Evolutionary conservation across 2,329 filamentous ascomycete genomes (phyloP).

Genomic region (Didymella keratinophila): DNA sequence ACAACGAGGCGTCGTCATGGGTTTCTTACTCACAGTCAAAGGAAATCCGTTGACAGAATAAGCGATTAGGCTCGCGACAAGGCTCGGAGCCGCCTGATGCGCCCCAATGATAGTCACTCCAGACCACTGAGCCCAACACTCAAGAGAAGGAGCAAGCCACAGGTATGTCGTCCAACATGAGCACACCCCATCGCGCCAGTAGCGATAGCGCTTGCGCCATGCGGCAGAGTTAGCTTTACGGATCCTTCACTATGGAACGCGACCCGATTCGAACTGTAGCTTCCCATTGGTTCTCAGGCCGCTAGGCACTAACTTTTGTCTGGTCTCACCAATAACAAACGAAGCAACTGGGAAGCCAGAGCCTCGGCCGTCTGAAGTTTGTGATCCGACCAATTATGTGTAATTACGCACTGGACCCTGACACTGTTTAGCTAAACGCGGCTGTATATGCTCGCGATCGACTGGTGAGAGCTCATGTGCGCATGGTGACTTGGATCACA

Average conservation of each 20-base stretch:
- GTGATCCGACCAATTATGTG: conserved; percentile 24
- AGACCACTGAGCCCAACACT: background rate
- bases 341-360: conserved; percentile 25
- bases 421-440: conserved; percentile 30
- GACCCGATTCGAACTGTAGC: conserved; percentile 23
- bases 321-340: conserved; percentile 28
- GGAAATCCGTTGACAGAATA: background rate
- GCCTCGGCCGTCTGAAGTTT: conserved; percentile 20
- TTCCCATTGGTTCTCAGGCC: conserved; percentile 19
- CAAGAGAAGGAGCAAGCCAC: conserved; percentile 10
- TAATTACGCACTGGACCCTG: conserved; percentile 17
- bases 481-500: conserved; percentile 14
- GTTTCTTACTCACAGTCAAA: background rate
- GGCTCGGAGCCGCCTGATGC: conserved; percentile 1
- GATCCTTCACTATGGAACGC: conserved; percentile 18
- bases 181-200: conserved; percentile 16
- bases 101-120: background rate
- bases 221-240: conserved; percentile 18
- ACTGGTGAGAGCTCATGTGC: conserved; percentile 23
- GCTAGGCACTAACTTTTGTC: conserved; percentile 23
- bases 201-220: conserved; percentile 27
- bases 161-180: conserved; percentile 16
- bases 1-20: conserved; percentile 7
- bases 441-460: conserved; percentile 30
- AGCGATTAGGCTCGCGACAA: background rate